Evolutionary conservation across 176 grass and related monocot genomes (phyloP).

Genomic region (Musa troglodytarum): DNA sequence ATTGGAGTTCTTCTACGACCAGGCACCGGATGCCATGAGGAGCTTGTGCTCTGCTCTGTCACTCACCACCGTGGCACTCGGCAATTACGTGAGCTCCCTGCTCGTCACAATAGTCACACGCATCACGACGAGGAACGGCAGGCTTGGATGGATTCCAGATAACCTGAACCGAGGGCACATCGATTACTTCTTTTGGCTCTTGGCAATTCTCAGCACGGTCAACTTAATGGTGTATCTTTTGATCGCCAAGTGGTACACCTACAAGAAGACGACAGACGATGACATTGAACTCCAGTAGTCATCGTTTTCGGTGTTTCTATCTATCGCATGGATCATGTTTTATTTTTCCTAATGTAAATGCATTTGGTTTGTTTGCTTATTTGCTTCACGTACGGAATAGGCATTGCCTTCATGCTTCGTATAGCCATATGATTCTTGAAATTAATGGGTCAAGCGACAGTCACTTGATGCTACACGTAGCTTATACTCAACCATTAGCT

Average conservation of each 20-base stretch:
- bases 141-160: background rate
- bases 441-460: too few species aligned
- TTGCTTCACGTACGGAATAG: too few species aligned
- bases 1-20: conserved; percentile 18
- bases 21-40: conserved; percentile 17
- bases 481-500: too few species aligned
- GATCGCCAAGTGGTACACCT: conserved; percentile 3
- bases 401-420: too few species aligned
- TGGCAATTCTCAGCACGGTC: background rate
- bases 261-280: background rate
- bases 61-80: conserved; percentile 12
- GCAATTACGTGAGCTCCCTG: conserved; percentile 8
- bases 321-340: too few species aligned
- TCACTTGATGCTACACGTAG: too few species aligned
- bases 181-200: conserved; percentile 10
- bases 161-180: background rate
- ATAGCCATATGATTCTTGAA: too few species aligned
- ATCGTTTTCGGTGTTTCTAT: too few species aligned
- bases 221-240: background rate
- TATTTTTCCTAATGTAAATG: too few species aligned
- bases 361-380: too few species aligned
- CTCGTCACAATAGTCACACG: background rate
- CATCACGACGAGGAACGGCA: conserved; percentile 4
- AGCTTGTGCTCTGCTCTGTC: conserved; percentile 8
- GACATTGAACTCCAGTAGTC: background rate